Evolutionary conservation across 495 filamentous ascomycete genomes (phyloP).

Genomic region (Poronia punctata): DNA sequence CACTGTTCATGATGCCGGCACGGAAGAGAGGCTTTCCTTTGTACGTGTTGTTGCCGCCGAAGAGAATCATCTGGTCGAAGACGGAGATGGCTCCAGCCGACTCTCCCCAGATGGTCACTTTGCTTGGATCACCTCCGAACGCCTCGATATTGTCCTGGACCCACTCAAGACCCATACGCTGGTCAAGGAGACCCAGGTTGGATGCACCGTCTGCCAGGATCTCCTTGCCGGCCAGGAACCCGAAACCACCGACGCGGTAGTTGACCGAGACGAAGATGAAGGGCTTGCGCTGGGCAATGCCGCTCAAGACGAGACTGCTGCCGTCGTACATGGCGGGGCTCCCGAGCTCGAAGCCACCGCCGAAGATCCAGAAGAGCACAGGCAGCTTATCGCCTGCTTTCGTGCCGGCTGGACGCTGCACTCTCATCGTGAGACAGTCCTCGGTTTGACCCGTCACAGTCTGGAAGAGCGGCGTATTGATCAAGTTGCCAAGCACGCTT

Average conservation of each 20-base stretch:
- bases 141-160: constrained; percentile 57
- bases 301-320: constrained; percentile 42
- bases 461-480: constrained; percentile 54
- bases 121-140: constrained; percentile 60
- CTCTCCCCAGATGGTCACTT: constrained; percentile 69
- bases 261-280: constrained; percentile 58
- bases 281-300: constrained; percentile 50
- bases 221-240: constrained; percentile 56
- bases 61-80: constrained; percentile 61
- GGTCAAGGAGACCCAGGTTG: constrained; percentile 57
- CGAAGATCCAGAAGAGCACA: constrained; percentile 69
- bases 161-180: constrained; percentile 59
- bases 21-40: constrained; percentile 65
- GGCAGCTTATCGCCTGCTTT: constrained; percentile 50
- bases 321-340: constrained; percentile 54
- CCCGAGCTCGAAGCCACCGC: constrained; percentile 59
- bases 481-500: constrained; percentile 45
- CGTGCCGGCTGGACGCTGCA: constrained; percentile 56
- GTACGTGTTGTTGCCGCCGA: constrained; percentile 61
- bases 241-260: constrained; percentile 55
- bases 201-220: constrained; percentile 57
- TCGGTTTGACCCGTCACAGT: constrained; percentile 42
- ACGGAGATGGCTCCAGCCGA: constrained; percentile 68
- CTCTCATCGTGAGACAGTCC: constrained; percentile 62
- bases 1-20: constrained; percentile 67